These are phyloP conservation scores for Beta vulgaris DNA, from an alignment of 148 eudicot genomes.

Conservation along the genomic window DNA sequence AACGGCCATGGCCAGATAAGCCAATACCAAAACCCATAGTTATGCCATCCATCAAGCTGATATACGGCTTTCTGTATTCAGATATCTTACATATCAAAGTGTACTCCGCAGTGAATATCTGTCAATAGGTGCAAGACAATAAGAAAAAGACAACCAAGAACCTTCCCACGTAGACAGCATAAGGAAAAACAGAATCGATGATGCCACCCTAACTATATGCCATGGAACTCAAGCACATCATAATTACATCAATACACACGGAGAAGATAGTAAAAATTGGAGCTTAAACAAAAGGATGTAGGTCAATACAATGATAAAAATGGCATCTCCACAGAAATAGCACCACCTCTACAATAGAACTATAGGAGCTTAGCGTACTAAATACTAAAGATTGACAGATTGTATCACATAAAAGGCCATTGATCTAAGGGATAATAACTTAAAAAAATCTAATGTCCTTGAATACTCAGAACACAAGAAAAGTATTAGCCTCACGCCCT, in stretches of 20 bases:
- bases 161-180: not conserved
- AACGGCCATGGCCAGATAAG: slow-evolving; percentile 91
- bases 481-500: not conserved
- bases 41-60: slow-evolving; percentile 93
- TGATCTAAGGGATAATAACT: not conserved
- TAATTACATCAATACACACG: not conserved
- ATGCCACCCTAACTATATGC: not conserved
- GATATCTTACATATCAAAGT: slow-evolving; percentile 84
- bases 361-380: not conserved
- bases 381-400: not conserved
- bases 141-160: not conserved
- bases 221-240: not conserved
- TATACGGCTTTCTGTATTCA: slow-evolving; percentile 83
- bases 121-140: slow-evolving; percentile 19
- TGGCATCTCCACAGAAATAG: not conserved
- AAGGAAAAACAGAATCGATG: not conserved
- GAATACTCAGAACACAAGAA: not conserved
- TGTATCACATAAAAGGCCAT: not conserved
- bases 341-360: not conserved
- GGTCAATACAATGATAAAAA: not conserved
- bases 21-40: slow-evolving; percentile 99
- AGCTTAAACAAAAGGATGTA: not conserved
- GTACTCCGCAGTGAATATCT: slow-evolving; percentile 92
- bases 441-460: not conserved
- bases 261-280: not conserved